Conservation (phyloP, 1,284 basidiomycete genomes). For the Malassezia arunalokei region DNA sequence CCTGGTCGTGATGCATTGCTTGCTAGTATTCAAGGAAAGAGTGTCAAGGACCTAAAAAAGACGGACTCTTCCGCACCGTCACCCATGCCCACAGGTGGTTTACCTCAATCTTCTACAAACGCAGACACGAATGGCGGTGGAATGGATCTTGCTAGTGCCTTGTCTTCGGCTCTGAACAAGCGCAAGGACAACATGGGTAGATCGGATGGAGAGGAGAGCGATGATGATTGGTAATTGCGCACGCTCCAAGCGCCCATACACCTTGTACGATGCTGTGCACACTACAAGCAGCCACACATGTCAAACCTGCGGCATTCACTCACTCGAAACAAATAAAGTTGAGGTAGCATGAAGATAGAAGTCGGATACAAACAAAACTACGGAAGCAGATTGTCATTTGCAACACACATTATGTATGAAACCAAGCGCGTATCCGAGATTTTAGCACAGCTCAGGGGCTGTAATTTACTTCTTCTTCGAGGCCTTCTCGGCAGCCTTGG, state of each 20-base stretch:
- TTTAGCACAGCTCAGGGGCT: conserved; percentile 11
- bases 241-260: not conserved
- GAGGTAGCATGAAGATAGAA: not conserved
- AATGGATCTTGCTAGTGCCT: conserved; percentile 56
- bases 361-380: conserved; percentile 5
- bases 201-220: conserved; percentile 68
- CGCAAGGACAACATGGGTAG: conserved; percentile 82
- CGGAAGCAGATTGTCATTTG: not conserved
- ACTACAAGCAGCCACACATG: too few species aligned
- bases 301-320: too few species aligned
- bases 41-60: conserved; percentile 64
- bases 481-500: conserved; percentile 91
- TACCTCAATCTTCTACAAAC: not conserved
- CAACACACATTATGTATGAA: not conserved
- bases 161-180: conserved; percentile 59
- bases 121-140: conserved; percentile 37
- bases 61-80: conserved; percentile 43
- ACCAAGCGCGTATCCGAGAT: not conserved
- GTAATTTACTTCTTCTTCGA: conserved; percentile 41
- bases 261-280: too few species aligned
- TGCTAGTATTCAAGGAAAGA: conserved; percentile 59
- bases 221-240: conserved; percentile 39
- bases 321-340: not conserved
- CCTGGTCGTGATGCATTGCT: conserved; percentile 53
- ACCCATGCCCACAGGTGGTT: not conserved